Percentiles rank a stretch among this genome's conserved stretches.
Evolutionary conservation across 257 asterid genomes (phyloP).

Genomic region (Solanum chiquidenum): DNA sequence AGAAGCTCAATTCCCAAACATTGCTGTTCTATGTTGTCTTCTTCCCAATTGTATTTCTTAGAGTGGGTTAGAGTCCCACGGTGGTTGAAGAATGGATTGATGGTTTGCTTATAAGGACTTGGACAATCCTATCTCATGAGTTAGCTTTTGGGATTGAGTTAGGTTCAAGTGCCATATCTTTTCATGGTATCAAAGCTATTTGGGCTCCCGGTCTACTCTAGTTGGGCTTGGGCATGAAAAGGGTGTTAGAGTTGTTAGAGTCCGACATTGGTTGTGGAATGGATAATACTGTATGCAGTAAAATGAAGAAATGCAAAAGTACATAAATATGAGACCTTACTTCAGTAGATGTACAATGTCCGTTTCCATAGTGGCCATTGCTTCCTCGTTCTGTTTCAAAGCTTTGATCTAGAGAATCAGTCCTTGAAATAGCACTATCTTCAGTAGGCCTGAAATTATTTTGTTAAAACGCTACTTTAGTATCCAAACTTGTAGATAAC

Average conservation of each 20-base stretch:
- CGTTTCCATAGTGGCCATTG: conserved; percentile 13
- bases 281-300: background rate
- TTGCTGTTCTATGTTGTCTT: too few species aligned
- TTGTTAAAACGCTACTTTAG: background rate
- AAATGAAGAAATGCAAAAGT: background rate
- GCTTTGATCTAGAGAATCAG: conserved; percentile 23
- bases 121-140: background rate
- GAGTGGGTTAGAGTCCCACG: background rate
- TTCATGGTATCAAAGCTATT: background rate
- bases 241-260: background rate
- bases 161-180: background rate
- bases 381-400: conserved; percentile 29
- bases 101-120: background rate
- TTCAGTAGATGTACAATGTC: conserved; percentile 30
- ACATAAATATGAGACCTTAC: conserved; percentile 39
- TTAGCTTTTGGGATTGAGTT: background rate
- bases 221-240: background rate
- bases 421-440: conserved; percentile 31
- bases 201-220: background rate
- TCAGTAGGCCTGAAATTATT: conserved; percentile 38
- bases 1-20: too few species aligned
- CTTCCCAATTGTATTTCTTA: too few species aligned
- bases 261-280: background rate
- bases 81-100: background rate
- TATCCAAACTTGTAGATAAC: background rate